Evolutionary conservation across 2,329 filamentous ascomycete genomes (phyloP).

Genomic region (Uncinocarpus reesii): DNA sequence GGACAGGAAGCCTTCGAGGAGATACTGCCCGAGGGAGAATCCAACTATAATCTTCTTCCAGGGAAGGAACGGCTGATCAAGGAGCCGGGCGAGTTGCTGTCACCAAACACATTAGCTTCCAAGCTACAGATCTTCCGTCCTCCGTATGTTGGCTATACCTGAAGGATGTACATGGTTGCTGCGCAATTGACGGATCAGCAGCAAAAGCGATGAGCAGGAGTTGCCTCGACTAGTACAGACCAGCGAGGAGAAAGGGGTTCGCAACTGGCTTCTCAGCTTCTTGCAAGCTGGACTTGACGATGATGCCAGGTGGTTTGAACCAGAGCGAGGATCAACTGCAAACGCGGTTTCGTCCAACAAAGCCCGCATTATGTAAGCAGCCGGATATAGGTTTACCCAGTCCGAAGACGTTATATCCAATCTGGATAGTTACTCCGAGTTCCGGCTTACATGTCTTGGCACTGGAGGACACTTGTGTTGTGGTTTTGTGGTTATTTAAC

Average conservation of each 20-base stretch:
- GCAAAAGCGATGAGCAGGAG: too few relatives aligned
- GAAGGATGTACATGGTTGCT: slow-evolving; percentile 29
- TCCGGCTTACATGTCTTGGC: not conserved
- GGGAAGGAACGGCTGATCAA: slow-evolving; percentile 86
- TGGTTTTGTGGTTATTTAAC: too few relatives aligned
- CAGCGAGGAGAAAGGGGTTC: not conserved
- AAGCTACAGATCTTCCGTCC: too few relatives aligned
- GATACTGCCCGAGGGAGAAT: slow-evolving; percentile 84
- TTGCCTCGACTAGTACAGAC: not conserved
- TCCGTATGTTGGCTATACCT: slow-evolving; percentile 25
- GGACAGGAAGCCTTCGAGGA: slow-evolving; percentile 81
- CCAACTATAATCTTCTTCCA: slow-evolving; percentile 96
- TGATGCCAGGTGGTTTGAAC: slow-evolving; percentile 12
- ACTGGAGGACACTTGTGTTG: too few relatives aligned
- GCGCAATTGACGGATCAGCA: not conserved
- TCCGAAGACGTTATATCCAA: not conserved
- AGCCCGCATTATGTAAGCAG: not conserved
- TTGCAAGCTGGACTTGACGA: not conserved
- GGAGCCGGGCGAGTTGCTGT: slow-evolving; percentile 64
- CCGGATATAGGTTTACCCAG: not conserved
- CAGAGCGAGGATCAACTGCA: not conserved
- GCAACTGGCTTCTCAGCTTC: not conserved
- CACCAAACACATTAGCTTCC: not conserved
- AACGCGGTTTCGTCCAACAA: not conserved
- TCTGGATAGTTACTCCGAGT: not conserved